These are phyloP conservation scores for Brettanomyces bruxellensis DNA, from an alignment of 805 yeast genomes.

Conservation along the genomic window DNA sequence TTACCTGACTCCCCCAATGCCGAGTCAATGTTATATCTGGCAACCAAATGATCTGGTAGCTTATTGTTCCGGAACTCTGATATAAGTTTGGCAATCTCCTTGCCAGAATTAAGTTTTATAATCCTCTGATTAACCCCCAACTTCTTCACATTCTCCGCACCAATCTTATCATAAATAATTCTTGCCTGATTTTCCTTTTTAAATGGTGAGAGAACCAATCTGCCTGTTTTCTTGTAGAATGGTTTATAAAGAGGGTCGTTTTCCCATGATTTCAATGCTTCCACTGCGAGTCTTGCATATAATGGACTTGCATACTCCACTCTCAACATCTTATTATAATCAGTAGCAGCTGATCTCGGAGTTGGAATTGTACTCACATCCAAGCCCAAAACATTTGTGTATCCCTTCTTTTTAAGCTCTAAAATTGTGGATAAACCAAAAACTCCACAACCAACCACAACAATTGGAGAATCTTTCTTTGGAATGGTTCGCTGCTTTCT, in stretches of 20 bases:
- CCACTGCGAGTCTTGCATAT: slow-evolving; percentile 24
- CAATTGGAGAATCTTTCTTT: slow-evolving; percentile 7
- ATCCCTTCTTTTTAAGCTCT: slow-evolving; percentile 26
- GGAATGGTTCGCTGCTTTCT: not conserved
- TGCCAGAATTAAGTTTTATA: slow-evolving; percentile 10
- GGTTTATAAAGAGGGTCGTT: slow-evolving; percentile 22
- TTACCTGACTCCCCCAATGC: slow-evolving; percentile 26
- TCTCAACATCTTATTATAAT: slow-evolving; percentile 31
- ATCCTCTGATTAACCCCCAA: slow-evolving; percentile 20
- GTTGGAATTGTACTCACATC: slow-evolving; percentile 30
- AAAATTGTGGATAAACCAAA: slow-evolving; percentile 36
- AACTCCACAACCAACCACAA: slow-evolving; percentile 35
- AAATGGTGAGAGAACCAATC: slow-evolving; percentile 24
- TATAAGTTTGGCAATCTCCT: slow-evolving; percentile 11
- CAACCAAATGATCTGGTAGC: slow-evolving; percentile 10
- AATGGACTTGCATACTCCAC: slow-evolving; percentile 18
- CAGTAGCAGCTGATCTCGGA: slow-evolving; percentile 31
- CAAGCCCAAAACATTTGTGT: slow-evolving; percentile 20
- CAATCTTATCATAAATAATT: slow-evolving; percentile 21
- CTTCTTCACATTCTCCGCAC: slow-evolving; percentile 8
- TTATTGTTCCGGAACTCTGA: slow-evolving; percentile 12
- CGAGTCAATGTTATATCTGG: slow-evolving; percentile 9
- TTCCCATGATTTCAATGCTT: slow-evolving; percentile 27
- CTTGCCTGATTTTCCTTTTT: slow-evolving; percentile 22
- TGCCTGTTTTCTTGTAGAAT: slow-evolving; percentile 20